Evolutionary conservation across 495 filamentous ascomycete species (phyloP), one percentile per base, ranked within the genome.

Genomic region (Bombardia bombarda): DNA sequence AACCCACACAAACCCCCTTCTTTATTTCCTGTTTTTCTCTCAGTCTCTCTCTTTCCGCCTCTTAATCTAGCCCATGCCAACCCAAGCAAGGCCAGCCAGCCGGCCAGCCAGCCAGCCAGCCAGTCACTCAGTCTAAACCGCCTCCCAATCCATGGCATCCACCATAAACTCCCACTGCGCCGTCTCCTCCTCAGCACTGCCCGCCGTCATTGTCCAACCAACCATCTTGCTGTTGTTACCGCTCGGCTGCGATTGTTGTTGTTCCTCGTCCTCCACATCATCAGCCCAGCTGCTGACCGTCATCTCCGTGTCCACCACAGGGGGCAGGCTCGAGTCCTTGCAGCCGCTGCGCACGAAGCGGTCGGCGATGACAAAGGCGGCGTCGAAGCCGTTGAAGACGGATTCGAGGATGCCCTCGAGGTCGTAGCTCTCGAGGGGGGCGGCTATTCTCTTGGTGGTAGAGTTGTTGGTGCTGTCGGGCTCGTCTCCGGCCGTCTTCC

Each of bases 111-210:
- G n/a, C n/a, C n/a, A n/a, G n/a, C n/a, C n/a, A n/a, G 12, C 22
- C 2, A 12, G 2, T 8, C 4, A 35, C 33, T 20, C n/a, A 18
- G 12, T 4, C 59, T 49, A 73, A 23, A 80, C 72, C 16, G 68
- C 70, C 47, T 80, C 72, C 77, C 75, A 77, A 48, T 82, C 79
- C 79, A 82, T 82, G 0, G 77, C 78, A 50, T 82, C 78, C 16
- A 75, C 70, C 63, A 82, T 78, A 38, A 78, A 80, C 30, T 69
- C 77, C 72, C 74, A 79, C 26, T 73, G 62, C 24, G 57, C 56
- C 23, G 66, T 66, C 17, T 64, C 54, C 9, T 52, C 45, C 18
- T 45, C 46, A 18, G 42, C 19, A 9, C 21, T 32, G 19, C 46
- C 63, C 55, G 31, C 42, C 19, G 19, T 33, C 35, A 17, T 38